Evolutionary conservation across 495 filamentous ascomycete genomes (phyloP), one percentile per base, ranked within the genome.

Genomic region (Staphylotrichum tortipilum): DNA sequence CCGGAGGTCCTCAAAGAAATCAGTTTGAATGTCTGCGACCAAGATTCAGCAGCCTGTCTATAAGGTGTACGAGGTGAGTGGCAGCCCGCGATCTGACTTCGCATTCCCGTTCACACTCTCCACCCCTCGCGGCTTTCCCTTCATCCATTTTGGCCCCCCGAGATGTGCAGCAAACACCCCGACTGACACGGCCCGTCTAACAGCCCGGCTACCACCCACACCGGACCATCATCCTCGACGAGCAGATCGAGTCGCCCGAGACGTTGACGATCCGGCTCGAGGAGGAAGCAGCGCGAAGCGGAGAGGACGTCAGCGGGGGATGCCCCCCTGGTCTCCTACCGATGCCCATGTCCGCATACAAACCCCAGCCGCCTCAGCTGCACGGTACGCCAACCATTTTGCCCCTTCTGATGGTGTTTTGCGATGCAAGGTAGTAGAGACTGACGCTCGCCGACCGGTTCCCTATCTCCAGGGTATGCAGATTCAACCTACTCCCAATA

Each of bases 61-160:
- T 56, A 74, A 74, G 66, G 64, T 75, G 56, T 75, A 68, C 53
- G 72, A 75, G 65, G 73, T 76, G 49, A 68, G 72, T 66, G 46
- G 14, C 33, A 12, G 7, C 15, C 14, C 15, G 19, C n/a, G n/a
- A n/a, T n/a, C n/a, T n/a, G n/a, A n/a, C n/a, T n/a, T n/a, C n/a
- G n/a, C n/a, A n/a, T n/a, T n/a, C n/a, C n/a, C n/a, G n/a, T n/a
- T n/a, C n/a, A n/a, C n/a, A n/a, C n/a, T n/a, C n/a, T n/a, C n/a
- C n/a, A n/a, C n/a, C n/a, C n/a, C n/a, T n/a, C n/a, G n/a, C n/a
- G n/a, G n/a, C n/a, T n/a, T n/a, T n/a, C n/a, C n/a, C n/a, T n/a
- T n/a, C n/a, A n/a, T n/a, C n/a, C n/a, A n/a, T n/a, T n/a, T n/a
- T n/a, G n/a, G n/a, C n/a, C n/a, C n/a, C n/a, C n/a, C n/a, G n/a